Conservation (phyloP, 768 basidiomycete genomes). For the Serendipita sp. region DNA sequence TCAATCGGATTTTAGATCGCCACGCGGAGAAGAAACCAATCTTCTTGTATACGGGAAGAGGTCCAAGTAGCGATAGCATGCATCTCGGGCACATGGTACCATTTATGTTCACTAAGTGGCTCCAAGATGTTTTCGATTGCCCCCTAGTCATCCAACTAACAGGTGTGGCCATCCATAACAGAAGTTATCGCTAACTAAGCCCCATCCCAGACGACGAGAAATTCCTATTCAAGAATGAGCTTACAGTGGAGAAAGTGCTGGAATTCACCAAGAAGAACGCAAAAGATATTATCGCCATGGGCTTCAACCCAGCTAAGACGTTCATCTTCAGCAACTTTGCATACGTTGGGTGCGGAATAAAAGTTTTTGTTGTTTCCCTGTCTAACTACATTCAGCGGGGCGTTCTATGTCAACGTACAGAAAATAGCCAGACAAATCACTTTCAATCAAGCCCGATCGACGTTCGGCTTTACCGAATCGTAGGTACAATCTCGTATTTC, state of each 20-base stretch:
- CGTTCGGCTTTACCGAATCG: constrained; percentile 96
- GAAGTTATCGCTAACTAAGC: neutral
- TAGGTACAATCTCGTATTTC: constrained; percentile 26
- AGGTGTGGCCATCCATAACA: constrained; percentile 28
- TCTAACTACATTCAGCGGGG: constrained; percentile 31
- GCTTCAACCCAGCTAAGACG: constrained; percentile 79
- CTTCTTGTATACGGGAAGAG: constrained; percentile 93
- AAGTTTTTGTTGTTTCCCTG: neutral
- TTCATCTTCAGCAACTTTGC: constrained; percentile 94
- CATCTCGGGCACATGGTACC: constrained; percentile 97
- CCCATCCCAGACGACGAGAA: constrained; percentile 76
- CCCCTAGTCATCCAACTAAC: constrained; percentile 93
- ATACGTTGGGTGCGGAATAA: constrained; percentile 40
- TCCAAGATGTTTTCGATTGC: constrained; percentile 90
- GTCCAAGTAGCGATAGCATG: constrained; percentile 92
- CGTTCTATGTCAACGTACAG: constrained; percentile 88
- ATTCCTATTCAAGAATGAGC: constrained; percentile 90
- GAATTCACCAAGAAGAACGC: constrained; percentile 73
- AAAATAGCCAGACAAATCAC: constrained; percentile 87
- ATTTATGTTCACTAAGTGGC: constrained; percentile 94
- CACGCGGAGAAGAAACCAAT: constrained; percentile 96
- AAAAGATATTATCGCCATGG: constrained; percentile 93
- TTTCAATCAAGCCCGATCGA: constrained; percentile 81
- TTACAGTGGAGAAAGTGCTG: constrained; percentile 78
- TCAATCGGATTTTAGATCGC: constrained; percentile 83